Evolutionary conservation across 1,139 yeast genomes (phyloP).

Genomic region (Pichia sp.): DNA sequence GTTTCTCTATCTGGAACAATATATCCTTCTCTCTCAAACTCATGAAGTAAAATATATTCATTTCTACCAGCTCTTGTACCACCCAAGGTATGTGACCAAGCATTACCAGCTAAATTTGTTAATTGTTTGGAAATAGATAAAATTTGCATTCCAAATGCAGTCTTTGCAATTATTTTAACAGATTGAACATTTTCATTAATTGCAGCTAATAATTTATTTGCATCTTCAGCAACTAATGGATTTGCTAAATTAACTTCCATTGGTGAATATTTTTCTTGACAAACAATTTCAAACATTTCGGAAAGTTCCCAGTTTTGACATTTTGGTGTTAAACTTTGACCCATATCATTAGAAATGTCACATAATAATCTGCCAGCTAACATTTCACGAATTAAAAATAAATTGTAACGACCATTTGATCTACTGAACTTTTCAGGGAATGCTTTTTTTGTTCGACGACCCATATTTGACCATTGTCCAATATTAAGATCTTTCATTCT

Average conservation of each 20-base stretch:
- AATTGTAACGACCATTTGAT: conserved; percentile 35
- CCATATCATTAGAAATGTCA: conserved; percentile 93
- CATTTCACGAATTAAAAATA: conserved; percentile 56
- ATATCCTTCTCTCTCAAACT: conserved; percentile 72
- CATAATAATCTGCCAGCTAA: conserved; percentile 84
- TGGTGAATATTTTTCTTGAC: conserved; percentile 54
- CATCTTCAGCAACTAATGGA: conserved; percentile 61
- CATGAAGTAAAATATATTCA: conserved; percentile 89
- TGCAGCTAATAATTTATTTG: conserved; percentile 61
- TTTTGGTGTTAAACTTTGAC: conserved; percentile 82
- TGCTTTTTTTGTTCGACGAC: conserved; percentile 66
- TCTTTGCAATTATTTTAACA: conserved; percentile 67
- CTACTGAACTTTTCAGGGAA: conserved; percentile 75
- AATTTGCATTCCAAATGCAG: conserved; percentile 79
- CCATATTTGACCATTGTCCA: conserved; percentile 75
- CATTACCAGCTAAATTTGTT: conserved; percentile 93
- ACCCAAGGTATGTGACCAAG: conserved; percentile 91
- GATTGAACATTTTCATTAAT: conserved; percentile 63
- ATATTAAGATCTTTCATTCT: conserved; percentile 72
- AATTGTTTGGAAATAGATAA: conserved; percentile 85
- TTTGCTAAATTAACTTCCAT: conserved; percentile 70
- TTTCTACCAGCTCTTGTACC: conserved; percentile 98
- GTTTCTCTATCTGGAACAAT: conserved; percentile 87
- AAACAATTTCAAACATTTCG: conserved; percentile 81
- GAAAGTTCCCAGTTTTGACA: conserved; percentile 93